Evolutionary conservation across 306 rosid species (phyloP).

Genomic region (Quercus cerris): DNA sequence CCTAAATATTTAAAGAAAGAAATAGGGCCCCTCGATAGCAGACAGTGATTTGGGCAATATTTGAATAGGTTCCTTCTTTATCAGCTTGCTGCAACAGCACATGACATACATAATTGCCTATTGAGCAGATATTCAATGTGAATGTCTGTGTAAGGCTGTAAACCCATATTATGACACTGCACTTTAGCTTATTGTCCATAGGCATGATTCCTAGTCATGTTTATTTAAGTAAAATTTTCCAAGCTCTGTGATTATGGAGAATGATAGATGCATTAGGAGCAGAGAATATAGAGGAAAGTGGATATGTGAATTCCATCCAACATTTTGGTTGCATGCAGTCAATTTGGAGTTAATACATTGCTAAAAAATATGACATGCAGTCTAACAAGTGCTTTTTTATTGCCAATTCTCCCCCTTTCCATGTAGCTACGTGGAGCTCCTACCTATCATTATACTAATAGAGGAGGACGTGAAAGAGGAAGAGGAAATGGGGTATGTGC

Average conservation of each 20-base stretch:
- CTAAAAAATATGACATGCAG: background rate
- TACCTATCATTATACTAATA: constrained; percentile 3
- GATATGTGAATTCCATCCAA: background rate
- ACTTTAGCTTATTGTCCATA: background rate
- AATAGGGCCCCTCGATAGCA: no score
- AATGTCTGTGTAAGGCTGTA: background rate
- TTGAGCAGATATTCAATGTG: background rate
- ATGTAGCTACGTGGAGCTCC: constrained; percentile 18
- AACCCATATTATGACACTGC: background rate
- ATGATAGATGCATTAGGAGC: background rate
- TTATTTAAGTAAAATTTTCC: background rate
- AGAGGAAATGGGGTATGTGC: constrained; percentile 21
- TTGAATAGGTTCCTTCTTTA: no score
- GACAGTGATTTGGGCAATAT: no score
- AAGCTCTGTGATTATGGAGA: background rate
- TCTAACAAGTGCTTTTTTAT: background rate
- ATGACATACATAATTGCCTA: background rate
- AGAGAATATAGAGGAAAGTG: background rate
- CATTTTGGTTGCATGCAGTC: background rate
- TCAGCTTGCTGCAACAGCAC: background rate
- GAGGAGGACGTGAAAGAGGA: constrained; percentile 34
- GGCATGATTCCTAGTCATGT: background rate
- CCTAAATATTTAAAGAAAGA: no score
- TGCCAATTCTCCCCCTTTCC: background rate
- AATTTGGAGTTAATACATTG: background rate